These are phyloP conservation scores for Nicotiana tabacum DNA, from an alignment of 257 asterid species.

Conservation along the genomic window DNA sequence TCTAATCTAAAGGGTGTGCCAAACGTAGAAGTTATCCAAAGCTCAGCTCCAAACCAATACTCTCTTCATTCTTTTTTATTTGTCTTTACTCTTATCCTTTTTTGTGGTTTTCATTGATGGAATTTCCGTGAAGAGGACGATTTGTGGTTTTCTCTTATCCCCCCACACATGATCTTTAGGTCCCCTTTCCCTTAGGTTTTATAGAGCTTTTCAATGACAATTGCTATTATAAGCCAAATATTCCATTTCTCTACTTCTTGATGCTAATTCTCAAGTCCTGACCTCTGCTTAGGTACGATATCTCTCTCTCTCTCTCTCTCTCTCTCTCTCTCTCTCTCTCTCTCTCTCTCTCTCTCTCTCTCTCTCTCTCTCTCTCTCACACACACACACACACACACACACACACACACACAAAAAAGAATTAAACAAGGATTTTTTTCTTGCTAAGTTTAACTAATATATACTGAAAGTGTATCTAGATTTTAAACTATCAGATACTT, in stretches of 20 bases:
- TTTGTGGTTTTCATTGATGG: constrained; percentile 12
- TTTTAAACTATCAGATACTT: no score
- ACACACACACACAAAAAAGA: not conserved
- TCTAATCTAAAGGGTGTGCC: not conserved
- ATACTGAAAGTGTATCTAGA: not conserved
- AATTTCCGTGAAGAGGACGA: not conserved
- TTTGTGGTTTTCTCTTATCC: not conserved
- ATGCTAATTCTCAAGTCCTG: not conserved
- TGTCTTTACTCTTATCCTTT: not conserved
- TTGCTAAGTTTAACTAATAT: not conserved
- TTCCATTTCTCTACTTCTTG: not conserved
- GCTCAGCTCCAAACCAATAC: not conserved
- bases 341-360: not conserved
- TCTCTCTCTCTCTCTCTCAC: not conserved
- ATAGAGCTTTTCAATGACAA: not conserved
- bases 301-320: not conserved
- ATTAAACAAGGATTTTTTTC: not conserved
- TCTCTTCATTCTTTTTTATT: constrained; percentile 5
- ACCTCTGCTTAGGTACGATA: not conserved
- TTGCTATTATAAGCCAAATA: not conserved
- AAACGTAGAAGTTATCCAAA: constrained; percentile 4
- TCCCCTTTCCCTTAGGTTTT: not conserved
- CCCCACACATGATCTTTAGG: not conserved
- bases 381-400: no score
- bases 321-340: not conserved